Percentiles rank a stretch among this genome's conserved stretches.
phyloP scores from a whole-genome alignment of 2,329 filamentous ascomycete species.

The Clonostachys rosea region DNA sequence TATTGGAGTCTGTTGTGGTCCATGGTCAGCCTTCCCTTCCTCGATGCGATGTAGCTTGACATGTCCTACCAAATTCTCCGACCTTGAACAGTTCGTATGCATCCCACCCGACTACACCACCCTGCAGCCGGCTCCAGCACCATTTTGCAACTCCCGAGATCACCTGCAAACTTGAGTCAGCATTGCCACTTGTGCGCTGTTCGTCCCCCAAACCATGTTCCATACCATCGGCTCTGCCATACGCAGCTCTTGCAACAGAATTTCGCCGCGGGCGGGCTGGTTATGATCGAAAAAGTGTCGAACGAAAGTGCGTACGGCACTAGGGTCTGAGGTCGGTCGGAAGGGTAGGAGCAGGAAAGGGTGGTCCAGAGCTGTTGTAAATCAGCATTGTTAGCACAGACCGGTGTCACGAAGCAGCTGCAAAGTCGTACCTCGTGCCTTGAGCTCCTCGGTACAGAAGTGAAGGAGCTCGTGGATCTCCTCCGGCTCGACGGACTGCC shows the following conservation, averaged over 20 bases:
- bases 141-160: constrained; percentile 93
- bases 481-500: constrained; percentile 77
- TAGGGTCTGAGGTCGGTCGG: constrained; percentile 87
- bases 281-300: constrained; percentile 82
- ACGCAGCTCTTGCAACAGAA: constrained; percentile 78
- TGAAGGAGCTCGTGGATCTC: constrained; percentile 86
- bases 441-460: constrained; percentile 85
- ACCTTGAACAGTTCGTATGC: constrained; percentile 94
- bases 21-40: constrained; percentile 10
- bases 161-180: constrained; percentile 49
- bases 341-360: constrained; percentile 94
- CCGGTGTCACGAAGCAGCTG: not conserved
- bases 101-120: constrained; percentile 94
- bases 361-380: constrained; percentile 67
- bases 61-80: constrained; percentile 74
- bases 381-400: constrained; percentile 10
- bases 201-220: not conserved
- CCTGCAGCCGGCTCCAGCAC: constrained; percentile 92
- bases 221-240: constrained; percentile 91
- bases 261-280: constrained; percentile 62
- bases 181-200: not conserved
- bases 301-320: constrained; percentile 86
- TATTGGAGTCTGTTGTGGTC: constrained; percentile 67
- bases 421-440: constrained; percentile 73
- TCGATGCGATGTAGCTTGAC: constrained; percentile 2